phyloP scores from a whole-genome alignment of 2,329 filamentous ascomycete species.

The Verticillium alfalfae region DNA sequence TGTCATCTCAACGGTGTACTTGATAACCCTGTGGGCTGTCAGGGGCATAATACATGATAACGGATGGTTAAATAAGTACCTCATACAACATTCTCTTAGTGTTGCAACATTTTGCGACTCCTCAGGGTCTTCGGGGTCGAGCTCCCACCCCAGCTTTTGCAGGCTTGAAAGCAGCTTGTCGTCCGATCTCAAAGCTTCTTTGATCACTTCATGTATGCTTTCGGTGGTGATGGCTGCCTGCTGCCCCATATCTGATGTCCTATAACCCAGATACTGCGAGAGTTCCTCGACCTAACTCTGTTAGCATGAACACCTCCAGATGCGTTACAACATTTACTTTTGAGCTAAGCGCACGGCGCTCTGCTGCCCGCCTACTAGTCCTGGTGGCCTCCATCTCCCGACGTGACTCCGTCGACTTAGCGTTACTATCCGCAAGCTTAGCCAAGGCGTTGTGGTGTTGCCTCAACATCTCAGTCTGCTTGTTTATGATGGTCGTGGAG shows the following conservation, averaged over 20 bases:
- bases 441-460: constrained; percentile 58
- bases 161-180: constrained; percentile 61
- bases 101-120: constrained; percentile 48
- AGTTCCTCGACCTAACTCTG: constrained; percentile 39
- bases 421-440: constrained; percentile 39
- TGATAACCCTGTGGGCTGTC: constrained; percentile 39
- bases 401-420: constrained; percentile 25
- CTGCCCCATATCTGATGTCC: constrained; percentile 43
- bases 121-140: constrained; percentile 46
- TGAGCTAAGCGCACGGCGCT: constrained; percentile 33
- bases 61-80: constrained; percentile 19
- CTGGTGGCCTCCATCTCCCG: constrained; percentile 26
- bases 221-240: constrained; percentile 39
- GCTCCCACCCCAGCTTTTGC: constrained; percentile 59
- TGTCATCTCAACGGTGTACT: constrained; percentile 49
- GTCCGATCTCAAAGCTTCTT: constrained; percentile 50
- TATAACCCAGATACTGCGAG: constrained; percentile 38
- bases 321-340: constrained; percentile 27
- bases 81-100: constrained; percentile 54
- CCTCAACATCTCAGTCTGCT: constrained; percentile 56
- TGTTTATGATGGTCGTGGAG: constrained; percentile 59
- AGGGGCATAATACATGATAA: not conserved
- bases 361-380: constrained; percentile 30
- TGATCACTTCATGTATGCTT: constrained; percentile 41
- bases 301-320: not conserved